Percentiles rank a stretch among this genome's conserved stretches.
phyloP scores from a whole-genome alignment of 441 rosid genomes.

The Macaranga tanarius region DNA sequence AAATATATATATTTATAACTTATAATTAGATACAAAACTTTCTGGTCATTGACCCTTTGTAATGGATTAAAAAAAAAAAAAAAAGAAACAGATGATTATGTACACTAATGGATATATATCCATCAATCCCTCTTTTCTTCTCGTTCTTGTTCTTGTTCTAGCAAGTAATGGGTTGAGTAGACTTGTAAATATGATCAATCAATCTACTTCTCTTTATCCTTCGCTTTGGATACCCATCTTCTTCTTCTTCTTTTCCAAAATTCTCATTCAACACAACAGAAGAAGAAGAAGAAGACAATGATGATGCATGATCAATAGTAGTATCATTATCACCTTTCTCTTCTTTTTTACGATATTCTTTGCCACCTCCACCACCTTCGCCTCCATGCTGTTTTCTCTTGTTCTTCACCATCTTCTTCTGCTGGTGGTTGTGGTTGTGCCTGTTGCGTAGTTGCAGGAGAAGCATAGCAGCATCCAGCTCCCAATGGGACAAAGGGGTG shows the following conservation, averaged over 20 bases:
- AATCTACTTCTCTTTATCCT: slow-evolving; percentile 11
- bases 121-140: neutral
- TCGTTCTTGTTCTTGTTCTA: too few species aligned
- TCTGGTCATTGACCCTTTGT: too few species aligned
- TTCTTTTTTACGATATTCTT: neutral
- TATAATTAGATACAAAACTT: too few species aligned
- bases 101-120: too few species aligned
- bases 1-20: too few species aligned
- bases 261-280: neutral
- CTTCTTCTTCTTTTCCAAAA: neutral
- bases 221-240: slow-evolving; percentile 13
- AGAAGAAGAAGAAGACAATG: neutral
- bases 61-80: too few species aligned
- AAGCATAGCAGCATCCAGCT: slow-evolving; percentile 1
- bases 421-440: neutral
- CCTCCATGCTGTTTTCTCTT: too few species aligned
- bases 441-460: slow-evolving; percentile 13
- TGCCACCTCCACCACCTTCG: neutral
- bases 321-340: neutral
- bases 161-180: neutral
- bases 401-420: too few species aligned
- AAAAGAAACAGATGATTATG: too few species aligned
- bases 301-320: neutral
- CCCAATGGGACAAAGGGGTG: neutral
- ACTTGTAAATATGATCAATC: slow-evolving; percentile 11